Percentiles rank a stretch among this genome's conserved stretches.
Conservation (phyloP, 1,284 basidiomycete species). For the Neotropicomus parvogracilis region DNA sequence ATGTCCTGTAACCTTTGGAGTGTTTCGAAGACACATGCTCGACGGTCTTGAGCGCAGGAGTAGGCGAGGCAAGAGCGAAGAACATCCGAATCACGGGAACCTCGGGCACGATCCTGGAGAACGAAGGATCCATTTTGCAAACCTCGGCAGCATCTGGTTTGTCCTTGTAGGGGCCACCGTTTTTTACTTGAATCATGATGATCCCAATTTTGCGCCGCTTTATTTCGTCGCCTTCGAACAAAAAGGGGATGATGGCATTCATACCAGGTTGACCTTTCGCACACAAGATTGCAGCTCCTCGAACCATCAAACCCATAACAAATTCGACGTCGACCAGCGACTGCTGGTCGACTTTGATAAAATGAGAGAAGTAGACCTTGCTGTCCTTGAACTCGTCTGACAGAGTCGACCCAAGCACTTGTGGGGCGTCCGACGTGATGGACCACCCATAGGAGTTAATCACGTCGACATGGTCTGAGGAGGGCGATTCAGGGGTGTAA, state of each 20-base stretch:
- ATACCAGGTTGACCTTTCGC: background rate
- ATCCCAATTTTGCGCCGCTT: background rate
- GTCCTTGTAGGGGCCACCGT: background rate
- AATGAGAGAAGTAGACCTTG: conserved; percentile 32
- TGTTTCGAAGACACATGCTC: too few species aligned
- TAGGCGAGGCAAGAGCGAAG: too few species aligned
- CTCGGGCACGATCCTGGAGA: background rate
- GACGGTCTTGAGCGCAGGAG: too few species aligned
- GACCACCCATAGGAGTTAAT: background rate
- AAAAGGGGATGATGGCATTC: background rate
- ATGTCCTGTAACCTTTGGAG: too few species aligned
- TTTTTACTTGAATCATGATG: background rate
- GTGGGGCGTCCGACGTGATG: too few species aligned
- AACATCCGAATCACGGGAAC: background rate
- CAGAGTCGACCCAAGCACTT: background rate
- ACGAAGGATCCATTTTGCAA: background rate
- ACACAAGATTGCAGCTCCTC: background rate
- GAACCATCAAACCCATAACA: background rate
- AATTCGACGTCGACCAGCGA: background rate
- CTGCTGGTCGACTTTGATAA: conserved; percentile 24
- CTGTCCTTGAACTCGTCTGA: conserved; percentile 17
- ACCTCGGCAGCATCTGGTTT: background rate
- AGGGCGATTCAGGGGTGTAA: background rate
- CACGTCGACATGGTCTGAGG: background rate
- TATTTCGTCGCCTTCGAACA: background rate